Percentiles rank a stretch among this genome's conserved stretches.
These are phyloP conservation scores for Crithidia sp. DNA, from an alignment of 208 protist species.

Conservation along the genomic window DNA sequence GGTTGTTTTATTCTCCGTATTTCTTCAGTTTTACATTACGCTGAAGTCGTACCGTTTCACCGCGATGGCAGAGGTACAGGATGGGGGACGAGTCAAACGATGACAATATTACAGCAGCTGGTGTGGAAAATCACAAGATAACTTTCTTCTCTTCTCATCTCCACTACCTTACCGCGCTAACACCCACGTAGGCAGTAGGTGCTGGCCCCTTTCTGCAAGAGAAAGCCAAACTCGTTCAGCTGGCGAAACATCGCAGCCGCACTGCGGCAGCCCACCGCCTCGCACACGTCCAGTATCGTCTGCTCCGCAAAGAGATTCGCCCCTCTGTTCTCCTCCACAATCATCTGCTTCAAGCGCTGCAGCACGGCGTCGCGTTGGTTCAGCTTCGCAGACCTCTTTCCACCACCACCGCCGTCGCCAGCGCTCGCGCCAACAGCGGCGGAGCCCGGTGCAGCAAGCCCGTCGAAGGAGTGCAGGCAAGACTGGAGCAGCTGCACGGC, in stretches of 20 bases:
- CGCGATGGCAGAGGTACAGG: too few relatives aligned
- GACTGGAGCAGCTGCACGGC: conserved; percentile 90
- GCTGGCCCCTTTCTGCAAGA: conserved; percentile 61
- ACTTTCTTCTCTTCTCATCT: too few relatives aligned
- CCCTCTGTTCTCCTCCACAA: conserved; percentile 52
- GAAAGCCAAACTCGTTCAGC: conserved; percentile 81
- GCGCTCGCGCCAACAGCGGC: conserved; percentile 11
- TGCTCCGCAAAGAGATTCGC: conserved; percentile 59
- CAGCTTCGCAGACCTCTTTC: conserved; percentile 36
- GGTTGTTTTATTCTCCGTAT: too few relatives aligned
- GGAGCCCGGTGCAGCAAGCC: conserved; percentile 25
- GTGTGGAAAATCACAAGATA: too few relatives aligned
- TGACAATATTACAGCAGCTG: too few relatives aligned
- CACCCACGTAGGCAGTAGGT: conserved; percentile 70
- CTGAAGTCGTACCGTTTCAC: too few relatives aligned
- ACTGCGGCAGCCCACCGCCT: conserved; percentile 76
- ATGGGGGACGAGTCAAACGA: too few relatives aligned
- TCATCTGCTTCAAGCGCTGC: conserved; percentile 67
- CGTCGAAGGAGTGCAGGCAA: conserved; percentile 56
- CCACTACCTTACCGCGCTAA: conserved; percentile 2
- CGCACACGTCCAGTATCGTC: conserved; percentile 68
- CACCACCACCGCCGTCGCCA: conserved; percentile 7
- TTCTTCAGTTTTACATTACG: too few relatives aligned
- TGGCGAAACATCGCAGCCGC: conserved; percentile 76
- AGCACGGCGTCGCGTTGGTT: conserved; percentile 72